Evolutionary conservation across 78 protist species (phyloP).

Genomic region (Dictyostelium discoideum): DNA sequence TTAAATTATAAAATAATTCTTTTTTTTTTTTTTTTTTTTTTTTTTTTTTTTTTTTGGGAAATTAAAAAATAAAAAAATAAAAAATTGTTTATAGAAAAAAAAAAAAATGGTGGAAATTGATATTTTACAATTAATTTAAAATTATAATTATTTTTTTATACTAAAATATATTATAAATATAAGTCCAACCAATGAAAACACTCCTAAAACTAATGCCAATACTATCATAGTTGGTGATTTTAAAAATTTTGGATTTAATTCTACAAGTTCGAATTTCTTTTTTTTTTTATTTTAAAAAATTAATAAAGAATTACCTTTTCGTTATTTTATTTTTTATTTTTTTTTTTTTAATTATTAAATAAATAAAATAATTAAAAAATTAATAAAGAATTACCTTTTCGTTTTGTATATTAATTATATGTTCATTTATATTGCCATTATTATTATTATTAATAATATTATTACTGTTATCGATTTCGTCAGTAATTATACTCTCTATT

Average conservation of each 20-base stretch:
- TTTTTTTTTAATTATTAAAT: no score
- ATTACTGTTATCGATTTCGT: neutral
- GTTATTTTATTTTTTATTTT: no score
- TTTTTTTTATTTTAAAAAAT: no score
- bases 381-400: neutral
- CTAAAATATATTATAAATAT: neutral
- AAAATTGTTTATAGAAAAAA: no score
- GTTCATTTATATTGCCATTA: neutral
- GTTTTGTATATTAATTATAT: neutral
- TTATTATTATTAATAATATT: no score
- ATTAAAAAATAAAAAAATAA: no score
- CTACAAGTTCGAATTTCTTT: neutral
- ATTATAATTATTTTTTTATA: neutral
- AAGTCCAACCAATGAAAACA: neutral
- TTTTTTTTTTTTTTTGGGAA: no score
- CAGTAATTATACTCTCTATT: neutral
- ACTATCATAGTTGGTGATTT: neutral
- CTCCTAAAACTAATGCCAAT: neutral
- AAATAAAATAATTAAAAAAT: no score
- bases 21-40: no score
- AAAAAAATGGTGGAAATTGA: no score
- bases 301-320: neutral
- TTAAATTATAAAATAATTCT: no score
- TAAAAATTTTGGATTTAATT: neutral
- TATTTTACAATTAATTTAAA: no score